Conservation (phyloP, 2,329 filamentous ascomycete species). For the Xylogone sp. region DNA sequence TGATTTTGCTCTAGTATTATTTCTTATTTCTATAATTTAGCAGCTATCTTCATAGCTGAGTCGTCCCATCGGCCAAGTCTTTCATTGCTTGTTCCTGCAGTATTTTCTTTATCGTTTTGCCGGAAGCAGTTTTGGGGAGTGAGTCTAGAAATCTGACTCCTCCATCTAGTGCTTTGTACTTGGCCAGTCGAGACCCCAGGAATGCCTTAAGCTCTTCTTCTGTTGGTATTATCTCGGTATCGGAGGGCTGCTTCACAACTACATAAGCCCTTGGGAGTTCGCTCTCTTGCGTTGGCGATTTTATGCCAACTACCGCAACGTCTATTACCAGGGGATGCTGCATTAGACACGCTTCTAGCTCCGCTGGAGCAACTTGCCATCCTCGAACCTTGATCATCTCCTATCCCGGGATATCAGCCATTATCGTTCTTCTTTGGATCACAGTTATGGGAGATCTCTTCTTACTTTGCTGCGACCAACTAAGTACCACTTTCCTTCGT, state of each 20-base stretch:
- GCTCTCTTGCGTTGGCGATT: conserved; percentile 42
- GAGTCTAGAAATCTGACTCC: neutral
- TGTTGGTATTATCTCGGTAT: neutral
- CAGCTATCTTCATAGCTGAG: no score
- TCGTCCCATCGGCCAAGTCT: neutral
- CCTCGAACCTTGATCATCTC: conserved; percentile 43
- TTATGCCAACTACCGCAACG: conserved; percentile 54
- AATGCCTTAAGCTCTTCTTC: neutral
- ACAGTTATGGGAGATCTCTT: conserved; percentile 14
- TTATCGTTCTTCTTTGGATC: neutral
- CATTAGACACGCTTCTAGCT: conserved; percentile 31
- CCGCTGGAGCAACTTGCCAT: conserved; percentile 36
- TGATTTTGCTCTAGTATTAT: no score
- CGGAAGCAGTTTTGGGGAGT: neutral
- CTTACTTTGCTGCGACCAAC: conserved; percentile 28
- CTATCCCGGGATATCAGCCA: conserved; percentile 29
- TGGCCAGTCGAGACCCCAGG: neutral
- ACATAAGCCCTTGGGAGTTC: conserved; percentile 58
- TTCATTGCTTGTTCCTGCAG: neutral
- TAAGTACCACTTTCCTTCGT: conserved; percentile 32
- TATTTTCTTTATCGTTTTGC: neutral
- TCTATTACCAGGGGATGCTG: conserved; percentile 41
- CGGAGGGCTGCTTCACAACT: conserved; percentile 22
- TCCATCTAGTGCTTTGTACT: neutral
- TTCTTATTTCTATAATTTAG: no score